Conservation (phyloP, 2,329 filamentous ascomycete genomes). For the Xylariaceae sp. region DNA sequence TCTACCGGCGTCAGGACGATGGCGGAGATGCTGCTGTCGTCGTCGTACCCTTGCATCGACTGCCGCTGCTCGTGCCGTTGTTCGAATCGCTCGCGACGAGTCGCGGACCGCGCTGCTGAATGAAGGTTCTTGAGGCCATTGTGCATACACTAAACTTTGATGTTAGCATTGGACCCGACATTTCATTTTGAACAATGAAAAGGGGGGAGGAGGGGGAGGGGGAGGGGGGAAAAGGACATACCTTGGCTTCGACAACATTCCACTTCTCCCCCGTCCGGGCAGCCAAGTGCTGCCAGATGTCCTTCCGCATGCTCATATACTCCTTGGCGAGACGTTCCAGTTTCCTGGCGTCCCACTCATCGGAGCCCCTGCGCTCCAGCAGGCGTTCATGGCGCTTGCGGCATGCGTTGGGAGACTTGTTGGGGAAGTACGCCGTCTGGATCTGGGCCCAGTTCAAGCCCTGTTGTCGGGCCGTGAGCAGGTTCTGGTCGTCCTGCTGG, state of each 20-base stretch:
- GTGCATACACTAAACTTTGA: constrained; percentile 62
- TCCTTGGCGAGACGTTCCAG: constrained; percentile 68
- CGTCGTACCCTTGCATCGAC: constrained; percentile 48
- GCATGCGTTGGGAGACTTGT: constrained; percentile 76
- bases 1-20: constrained; percentile 54
- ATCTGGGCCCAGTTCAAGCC: constrained; percentile 83
- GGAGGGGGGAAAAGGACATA: constrained; percentile 30
- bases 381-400: constrained; percentile 83
- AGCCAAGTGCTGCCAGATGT: constrained; percentile 75
- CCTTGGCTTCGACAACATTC: constrained; percentile 62
- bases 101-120: constrained; percentile 59
- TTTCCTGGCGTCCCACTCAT: constrained; percentile 74
- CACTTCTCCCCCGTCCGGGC: constrained; percentile 75
- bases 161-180: not conserved
- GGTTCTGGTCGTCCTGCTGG: constrained; percentile 64
- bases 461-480: constrained; percentile 65
- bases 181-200: not conserved
- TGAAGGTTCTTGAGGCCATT: constrained; percentile 77
- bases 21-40: constrained; percentile 66
- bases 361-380: constrained; percentile 67
- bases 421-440: constrained; percentile 67
- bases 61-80: constrained; percentile 43
- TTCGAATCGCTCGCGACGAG: constrained; percentile 59
- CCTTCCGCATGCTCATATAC: constrained; percentile 72
- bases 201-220: not conserved